phyloP scores from a whole-genome alignment of 305 asterid species.

The Stenogyne calaminthoides region DNA sequence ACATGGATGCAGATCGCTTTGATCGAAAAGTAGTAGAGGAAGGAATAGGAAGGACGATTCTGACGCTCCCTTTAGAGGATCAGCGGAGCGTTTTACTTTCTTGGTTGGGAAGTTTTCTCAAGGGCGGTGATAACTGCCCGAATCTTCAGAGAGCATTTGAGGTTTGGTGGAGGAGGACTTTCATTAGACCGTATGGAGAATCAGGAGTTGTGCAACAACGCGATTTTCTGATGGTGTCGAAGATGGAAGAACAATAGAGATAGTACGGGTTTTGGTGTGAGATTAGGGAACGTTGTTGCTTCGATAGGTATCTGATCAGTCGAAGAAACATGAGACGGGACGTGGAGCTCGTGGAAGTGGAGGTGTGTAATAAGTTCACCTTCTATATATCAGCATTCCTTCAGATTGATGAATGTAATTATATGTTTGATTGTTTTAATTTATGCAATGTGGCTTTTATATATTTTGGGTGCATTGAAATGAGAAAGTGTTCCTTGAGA shows the following conservation, averaged over 20 bases:
- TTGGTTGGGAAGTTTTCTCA: constrained; percentile 82
- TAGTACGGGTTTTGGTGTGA: too few relatives aligned
- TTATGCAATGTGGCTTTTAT: background rate
- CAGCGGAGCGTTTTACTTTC: constrained; percentile 75
- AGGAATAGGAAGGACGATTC: constrained; percentile 87
- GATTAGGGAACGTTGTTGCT: background rate
- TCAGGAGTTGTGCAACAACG: constrained; percentile 35
- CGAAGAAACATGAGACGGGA: too few relatives aligned
- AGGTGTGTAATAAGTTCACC: too few relatives aligned
- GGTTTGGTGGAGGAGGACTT: constrained; percentile 99
- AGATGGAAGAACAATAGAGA: constrained; percentile 38
- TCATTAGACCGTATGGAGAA: constrained; percentile 67
- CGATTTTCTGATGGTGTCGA: constrained; percentile 29
- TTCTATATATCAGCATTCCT: background rate
- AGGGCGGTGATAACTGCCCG: constrained; percentile 85
- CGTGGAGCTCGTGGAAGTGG: background rate
- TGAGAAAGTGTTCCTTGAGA: background rate
- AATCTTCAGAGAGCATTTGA: constrained; percentile 89
- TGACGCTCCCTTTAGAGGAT: constrained; percentile 89
- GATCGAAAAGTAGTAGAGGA: constrained; percentile 89
- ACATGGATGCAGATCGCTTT: constrained; percentile 76
- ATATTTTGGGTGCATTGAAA: background rate
- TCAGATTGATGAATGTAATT: constrained; percentile 20
- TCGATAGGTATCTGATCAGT: background rate
- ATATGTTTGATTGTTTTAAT: constrained; percentile 1